phyloP scores from a whole-genome alignment of 371 early-diverging fungal genomes.

The Mortierella sp. region DNA sequence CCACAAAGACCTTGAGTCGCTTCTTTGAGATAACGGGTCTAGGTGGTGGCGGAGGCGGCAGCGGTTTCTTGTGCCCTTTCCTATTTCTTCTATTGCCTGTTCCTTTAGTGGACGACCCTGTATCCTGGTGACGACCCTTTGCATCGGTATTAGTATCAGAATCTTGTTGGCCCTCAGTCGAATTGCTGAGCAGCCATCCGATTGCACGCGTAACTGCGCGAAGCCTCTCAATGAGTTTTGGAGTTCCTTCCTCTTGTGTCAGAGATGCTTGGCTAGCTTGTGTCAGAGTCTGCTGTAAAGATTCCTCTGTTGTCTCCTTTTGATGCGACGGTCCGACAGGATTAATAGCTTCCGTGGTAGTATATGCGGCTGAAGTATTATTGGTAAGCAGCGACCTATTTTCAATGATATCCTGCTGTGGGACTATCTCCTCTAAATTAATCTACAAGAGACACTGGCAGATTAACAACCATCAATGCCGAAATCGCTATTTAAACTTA shows the following conservation, averaged over 20 bases:
- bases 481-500: slow-evolving; percentile 11
- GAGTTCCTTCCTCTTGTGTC: not conserved
- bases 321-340: not conserved
- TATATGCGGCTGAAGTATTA: not conserved
- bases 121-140: not conserved
- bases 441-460: not conserved
- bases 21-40: slow-evolving; percentile 41
- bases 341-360: not conserved
- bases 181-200: slow-evolving; percentile 24
- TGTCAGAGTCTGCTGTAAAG: not conserved
- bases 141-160: not conserved
- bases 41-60: slow-evolving; percentile 14
- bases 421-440: not conserved
- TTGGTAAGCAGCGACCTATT: not conserved
- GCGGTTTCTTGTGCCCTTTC: not conserved
- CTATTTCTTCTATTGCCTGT: not conserved
- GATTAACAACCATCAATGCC: not conserved
- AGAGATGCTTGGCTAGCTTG: not conserved
- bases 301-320: not conserved
- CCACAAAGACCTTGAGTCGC: slow-evolving; percentile 71
- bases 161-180: not conserved
- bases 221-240: not conserved
- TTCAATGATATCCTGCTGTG: not conserved
- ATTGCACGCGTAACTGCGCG: slow-evolving; percentile 20
- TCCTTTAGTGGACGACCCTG: not conserved